phyloP scores from a whole-genome alignment of 805 yeast species.

The Lachancea fermentati region DNA sequence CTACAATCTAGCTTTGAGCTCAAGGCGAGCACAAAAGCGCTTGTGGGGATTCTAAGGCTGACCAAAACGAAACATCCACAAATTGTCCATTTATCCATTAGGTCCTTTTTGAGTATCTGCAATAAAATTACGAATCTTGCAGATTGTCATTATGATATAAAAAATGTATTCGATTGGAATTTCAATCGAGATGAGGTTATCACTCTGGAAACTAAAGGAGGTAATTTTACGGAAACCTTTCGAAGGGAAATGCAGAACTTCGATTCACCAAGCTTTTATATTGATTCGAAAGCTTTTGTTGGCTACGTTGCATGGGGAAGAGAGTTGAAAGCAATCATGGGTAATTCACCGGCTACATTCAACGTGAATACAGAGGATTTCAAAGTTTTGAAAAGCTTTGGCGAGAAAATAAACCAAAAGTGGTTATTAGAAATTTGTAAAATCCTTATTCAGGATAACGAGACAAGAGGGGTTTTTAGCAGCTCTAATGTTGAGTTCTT shows the following conservation, averaged over 20 bases:
- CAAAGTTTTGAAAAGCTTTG: slow-evolving; percentile 38
- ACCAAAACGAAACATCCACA: slow-evolving; percentile 64
- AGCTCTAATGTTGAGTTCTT: slow-evolving; percentile 58
- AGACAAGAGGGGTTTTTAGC: slow-evolving; percentile 60
- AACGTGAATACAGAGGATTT: slow-evolving; percentile 40
- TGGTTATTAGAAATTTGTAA: slow-evolving; percentile 54
- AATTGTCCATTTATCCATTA: slow-evolving; percentile 52
- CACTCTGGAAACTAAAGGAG: slow-evolving; percentile 39
- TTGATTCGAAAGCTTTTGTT: slow-evolving; percentile 49
- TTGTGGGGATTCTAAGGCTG: slow-evolving; percentile 41
- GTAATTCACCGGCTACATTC: slow-evolving; percentile 21
- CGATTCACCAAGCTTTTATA: slow-evolving; percentile 43
- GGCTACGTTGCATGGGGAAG: slow-evolving; percentile 81
- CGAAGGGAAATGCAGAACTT: slow-evolving; percentile 46
- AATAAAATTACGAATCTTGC: slow-evolving; percentile 43
- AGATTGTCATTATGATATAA: slow-evolving; percentile 42
- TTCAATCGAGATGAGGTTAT: slow-evolving; percentile 39
- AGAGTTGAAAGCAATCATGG: slow-evolving; percentile 37
- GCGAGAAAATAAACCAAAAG: slow-evolving; percentile 42
- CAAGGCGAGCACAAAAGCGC: slow-evolving; percentile 35
- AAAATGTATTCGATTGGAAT: slow-evolving; percentile 38
- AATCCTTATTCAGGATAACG: slow-evolving; percentile 60
- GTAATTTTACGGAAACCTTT: slow-evolving; percentile 39
- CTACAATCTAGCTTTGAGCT: slow-evolving; percentile 52
- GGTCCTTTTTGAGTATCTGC: slow-evolving; percentile 51